These are phyloP conservation scores for Phellinidium pouzarii DNA, from an alignment of 1,284 basidiomycete genomes.

Conservation along the genomic window DNA sequence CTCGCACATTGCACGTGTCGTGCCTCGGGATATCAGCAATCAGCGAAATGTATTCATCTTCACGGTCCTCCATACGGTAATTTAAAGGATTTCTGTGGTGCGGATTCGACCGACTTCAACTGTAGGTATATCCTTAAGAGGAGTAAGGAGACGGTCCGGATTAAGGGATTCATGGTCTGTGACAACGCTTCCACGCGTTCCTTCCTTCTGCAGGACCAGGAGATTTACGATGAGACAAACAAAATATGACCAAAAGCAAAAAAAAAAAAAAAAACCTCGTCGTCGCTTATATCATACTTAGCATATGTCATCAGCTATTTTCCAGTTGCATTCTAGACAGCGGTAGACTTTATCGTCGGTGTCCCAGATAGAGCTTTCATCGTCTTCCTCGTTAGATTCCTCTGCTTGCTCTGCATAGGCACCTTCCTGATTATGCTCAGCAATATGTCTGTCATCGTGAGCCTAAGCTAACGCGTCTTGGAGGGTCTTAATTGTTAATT, in stretches of 20 bases:
- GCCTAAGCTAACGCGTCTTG: neutral
- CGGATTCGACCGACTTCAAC: constrained; percentile 8
- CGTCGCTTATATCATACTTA: neutral
- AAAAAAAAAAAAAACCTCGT: too few species aligned
- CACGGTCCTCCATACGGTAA: constrained; percentile 12
- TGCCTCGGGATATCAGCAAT: constrained; percentile 28
- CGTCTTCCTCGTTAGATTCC: neutral
- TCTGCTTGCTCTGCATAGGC: neutral
- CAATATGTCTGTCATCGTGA: neutral
- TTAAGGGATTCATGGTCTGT: constrained; percentile 2
- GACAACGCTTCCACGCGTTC: neutral
- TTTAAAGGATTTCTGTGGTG: neutral
- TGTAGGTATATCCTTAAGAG: neutral
- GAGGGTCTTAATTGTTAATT: neutral
- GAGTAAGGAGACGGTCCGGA: neutral
- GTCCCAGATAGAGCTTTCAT: neutral
- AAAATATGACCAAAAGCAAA: too few species aligned
- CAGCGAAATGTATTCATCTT: constrained; percentile 25
- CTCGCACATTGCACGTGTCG: constrained; percentile 31
- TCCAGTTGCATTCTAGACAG: neutral
- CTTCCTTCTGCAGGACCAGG: too few species aligned
- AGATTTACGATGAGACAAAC: too few species aligned
- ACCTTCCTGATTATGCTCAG: neutral
- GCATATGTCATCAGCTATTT: neutral
- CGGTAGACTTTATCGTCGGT: neutral